A percentile compares a stretch with the other conserved stretches of the same genome.
These are phyloP conservation scores for Elongisporangium undulatum DNA, from an alignment of 352 stramenopile genomes.

Conservation along the genomic window DNA sequence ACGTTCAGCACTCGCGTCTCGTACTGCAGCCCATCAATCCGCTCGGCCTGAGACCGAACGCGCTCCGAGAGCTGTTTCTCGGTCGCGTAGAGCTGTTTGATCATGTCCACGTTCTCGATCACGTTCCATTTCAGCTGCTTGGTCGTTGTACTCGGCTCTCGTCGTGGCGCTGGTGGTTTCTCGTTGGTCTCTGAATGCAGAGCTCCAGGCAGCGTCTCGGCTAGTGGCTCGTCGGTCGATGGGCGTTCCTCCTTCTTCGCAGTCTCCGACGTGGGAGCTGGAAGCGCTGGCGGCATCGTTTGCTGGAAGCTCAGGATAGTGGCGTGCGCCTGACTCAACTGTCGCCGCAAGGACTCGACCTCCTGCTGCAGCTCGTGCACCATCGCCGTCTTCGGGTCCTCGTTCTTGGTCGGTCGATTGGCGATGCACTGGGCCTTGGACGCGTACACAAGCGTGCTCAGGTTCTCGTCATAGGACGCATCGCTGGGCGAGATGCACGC, in stretches of 20 bases:
- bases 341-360: conserved; percentile 19
- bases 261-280: neutral
- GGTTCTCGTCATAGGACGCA: conserved; percentile 45
- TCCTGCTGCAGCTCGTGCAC: conserved; percentile 42
- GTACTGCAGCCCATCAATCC: conserved; percentile 22
- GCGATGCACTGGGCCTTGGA: conserved; percentile 46
- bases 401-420: conserved; percentile 47
- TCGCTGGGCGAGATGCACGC: conserved; percentile 58
- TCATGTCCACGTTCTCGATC: conserved; percentile 57
- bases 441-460: conserved; percentile 66
- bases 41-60: conserved; percentile 11
- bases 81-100: conserved; percentile 46
- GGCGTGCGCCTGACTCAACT: conserved; percentile 32
- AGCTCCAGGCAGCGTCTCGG: neutral
- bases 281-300: neutral
- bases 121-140: conserved; percentile 40
- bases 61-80: conserved; percentile 32
- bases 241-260: neutral
- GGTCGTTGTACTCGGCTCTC: conserved; percentile 7
- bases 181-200: neutral
- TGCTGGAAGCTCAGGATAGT: conserved; percentile 36
- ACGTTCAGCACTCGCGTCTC: conserved; percentile 42
- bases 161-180: neutral
- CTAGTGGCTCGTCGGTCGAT: neutral
- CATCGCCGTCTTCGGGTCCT: conserved; percentile 39